Evolutionary conservation across 2,329 filamentous ascomycete genomes (phyloP), one percentile per base, ranked within the genome.

Genomic region (Cordyceps farinosa): DNA sequence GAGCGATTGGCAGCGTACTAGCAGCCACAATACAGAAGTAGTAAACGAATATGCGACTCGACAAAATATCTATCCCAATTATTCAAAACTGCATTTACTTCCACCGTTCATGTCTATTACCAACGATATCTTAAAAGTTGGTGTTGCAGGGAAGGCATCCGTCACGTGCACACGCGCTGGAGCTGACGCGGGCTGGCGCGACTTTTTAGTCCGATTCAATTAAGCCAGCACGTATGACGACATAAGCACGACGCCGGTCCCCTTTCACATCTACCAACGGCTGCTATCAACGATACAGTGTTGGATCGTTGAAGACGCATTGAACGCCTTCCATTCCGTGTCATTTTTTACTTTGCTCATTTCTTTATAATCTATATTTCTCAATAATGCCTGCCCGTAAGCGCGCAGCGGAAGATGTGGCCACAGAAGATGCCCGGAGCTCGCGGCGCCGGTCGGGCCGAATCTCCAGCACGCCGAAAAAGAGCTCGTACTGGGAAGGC

Each of bases 401-500:
- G 64, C 74, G 77, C 59, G 68, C 75, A 11, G 71, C 72, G 1
- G 64, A 71, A 7, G 73, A 71, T 15, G 65, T 72, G 4, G 63
- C 68, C 5, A 68, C 69, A 29, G 32, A 44, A 13, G 42, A 15
- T 15, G 1, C 34, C 27, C 27, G 40, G 9, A 70, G 74, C 62
- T 66, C 72, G 15, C 78, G 80, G 22, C 77, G 80, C n/a, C 77
- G 79, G 57, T 85, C 83, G 6, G 69, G 74, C 29, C 82, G 83
- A 51, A 69, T 80, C 44, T 77, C 77, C 22, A 78, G 73, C 69
- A 77, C 77, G 32, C 74, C 76, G 27, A 74, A 77, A 74, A 85
- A 55, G 74, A 85, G 82, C 73, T 73, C 72, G 22, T 85, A 85
- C 69, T 84, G 84, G 68, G 82, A 83, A 63, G 70, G 65, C 57